A percentile compares a stretch with the other conserved stretches of the same genome.
phyloP scores from a whole-genome alignment of 331 rosid genomes.

The Prunus yedoensis region DNA sequence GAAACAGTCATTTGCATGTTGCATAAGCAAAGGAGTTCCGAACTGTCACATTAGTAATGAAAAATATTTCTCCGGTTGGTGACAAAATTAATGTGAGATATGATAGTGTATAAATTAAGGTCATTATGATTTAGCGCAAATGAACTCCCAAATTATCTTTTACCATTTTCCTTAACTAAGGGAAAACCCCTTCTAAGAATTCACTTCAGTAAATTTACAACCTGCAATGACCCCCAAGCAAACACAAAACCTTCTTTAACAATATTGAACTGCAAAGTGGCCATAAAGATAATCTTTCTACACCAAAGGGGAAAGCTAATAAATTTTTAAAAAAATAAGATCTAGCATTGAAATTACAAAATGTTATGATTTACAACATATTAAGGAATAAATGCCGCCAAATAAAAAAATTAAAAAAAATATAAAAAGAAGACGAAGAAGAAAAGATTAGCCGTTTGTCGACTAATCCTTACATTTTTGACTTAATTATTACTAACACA shows the following conservation, averaged over 20 bases:
- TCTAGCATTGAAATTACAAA: neutral
- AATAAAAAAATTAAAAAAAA: constrained; percentile 8
- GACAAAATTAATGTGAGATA: no score
- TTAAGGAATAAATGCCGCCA: neutral
- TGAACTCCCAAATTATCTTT: neutral
- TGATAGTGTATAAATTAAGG: no score
- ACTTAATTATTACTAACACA: neutral
- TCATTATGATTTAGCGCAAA: no score
- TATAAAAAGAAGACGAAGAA: no score
- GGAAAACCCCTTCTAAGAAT: no score
- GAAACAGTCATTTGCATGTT: no score
- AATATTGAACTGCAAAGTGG: neutral
- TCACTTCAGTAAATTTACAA: neutral
- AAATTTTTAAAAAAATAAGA: neutral
- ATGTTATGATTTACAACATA: constrained; percentile 30
- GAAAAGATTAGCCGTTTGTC: neutral
- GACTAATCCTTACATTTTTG: neutral
- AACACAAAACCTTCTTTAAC: neutral
- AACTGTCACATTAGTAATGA: no score
- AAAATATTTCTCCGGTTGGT: no score
- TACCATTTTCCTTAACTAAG: neutral
- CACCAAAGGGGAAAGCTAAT: neutral
- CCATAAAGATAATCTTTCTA: neutral
- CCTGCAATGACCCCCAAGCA: no score
- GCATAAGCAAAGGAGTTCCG: no score